Evolutionary conservation across 495 filamentous ascomycete genomes (phyloP), one percentile per base, ranked within the genome.

Genomic region (Aspergillus baeticus): DNA sequence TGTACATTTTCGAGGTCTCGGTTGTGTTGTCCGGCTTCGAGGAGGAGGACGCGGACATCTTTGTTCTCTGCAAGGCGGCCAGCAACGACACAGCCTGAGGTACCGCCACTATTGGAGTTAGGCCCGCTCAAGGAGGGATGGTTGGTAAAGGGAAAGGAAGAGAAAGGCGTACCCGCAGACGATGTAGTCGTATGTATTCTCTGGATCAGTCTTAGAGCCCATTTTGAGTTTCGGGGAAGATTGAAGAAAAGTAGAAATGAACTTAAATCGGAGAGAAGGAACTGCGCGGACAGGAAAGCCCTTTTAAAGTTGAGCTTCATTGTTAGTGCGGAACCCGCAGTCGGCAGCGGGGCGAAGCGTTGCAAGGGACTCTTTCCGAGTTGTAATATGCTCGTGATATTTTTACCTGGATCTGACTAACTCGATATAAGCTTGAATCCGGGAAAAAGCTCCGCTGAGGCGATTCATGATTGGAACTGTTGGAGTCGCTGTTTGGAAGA

Each of bases 21-120:
- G 26, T 64, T 70, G 45, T 76, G 67, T 47, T 68, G 73, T 14
- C 77, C 78, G 22, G 82, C 83, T 63, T 87, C 84, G 47, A 87
- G 68, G 18, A 85, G 66, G 8, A 86, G 71, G 33, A 87, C 68
- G 5, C 59, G 72, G 18, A 83, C 64, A 11, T 75, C 68, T 0
- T 77, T 73, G 14, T 83, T 82, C 39, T 81, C 79, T 6, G 84
- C 83, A 8, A 88, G 75, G 23, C 85, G 80, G 13, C 75, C 79
- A n/a, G 85, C 85, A 13, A 87, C 72, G 5, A 81, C 81, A 52
- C 74, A 77, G 11, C 85, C 84, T 3, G 83, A 77, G 0, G 84
- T 87, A 10, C 84, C 85, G 36, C 84, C 84, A 15, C 80, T 81
- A 22, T 43, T 18, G 18, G 5, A 1, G 42, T 18, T 47, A 13